Evolutionary conservation across 1,139 yeast species (phyloP).

Genomic region (Hyphopichia wangnamkhiaoensis): DNA sequence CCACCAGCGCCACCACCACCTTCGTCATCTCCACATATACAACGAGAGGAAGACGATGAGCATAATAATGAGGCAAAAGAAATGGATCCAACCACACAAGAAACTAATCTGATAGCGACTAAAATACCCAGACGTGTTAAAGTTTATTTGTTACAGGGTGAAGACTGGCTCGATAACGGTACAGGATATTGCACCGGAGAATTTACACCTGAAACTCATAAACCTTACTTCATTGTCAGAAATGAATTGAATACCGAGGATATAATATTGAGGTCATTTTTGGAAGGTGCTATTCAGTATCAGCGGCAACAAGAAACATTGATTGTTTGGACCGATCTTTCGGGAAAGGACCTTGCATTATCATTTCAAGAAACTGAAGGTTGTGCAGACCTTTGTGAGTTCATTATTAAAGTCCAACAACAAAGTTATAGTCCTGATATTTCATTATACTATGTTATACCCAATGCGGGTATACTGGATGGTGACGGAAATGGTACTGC

Average conservation of each 20-base stretch:
- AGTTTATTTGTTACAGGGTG: slow-evolving; percentile 77
- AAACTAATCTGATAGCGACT: neutral
- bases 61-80: neutral
- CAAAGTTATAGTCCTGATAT: slow-evolving; percentile 62
- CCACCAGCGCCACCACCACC: neutral
- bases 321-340: slow-evolving; percentile 88
- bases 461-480: slow-evolving; percentile 32
- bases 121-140: slow-evolving; percentile 73
- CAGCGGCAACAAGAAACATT: slow-evolving; percentile 94
- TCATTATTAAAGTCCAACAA: slow-evolving; percentile 68
- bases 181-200: slow-evolving; percentile 89
- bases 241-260: slow-evolving; percentile 67
- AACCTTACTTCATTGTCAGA: slow-evolving; percentile 69
- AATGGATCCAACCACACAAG: slow-evolving; percentile 1
- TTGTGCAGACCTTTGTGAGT: slow-evolving; percentile 81
- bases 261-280: slow-evolving; percentile 60
- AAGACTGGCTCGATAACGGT: slow-evolving; percentile 90
- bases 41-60: neutral
- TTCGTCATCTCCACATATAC: neutral
- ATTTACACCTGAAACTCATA: slow-evolving; percentile 35
- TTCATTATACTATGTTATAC: slow-evolving; percentile 70
- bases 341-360: slow-evolving; percentile 81
- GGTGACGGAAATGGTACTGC: slow-evolving; percentile 20
- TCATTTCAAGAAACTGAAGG: slow-evolving; percentile 94
- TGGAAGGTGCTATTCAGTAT: slow-evolving; percentile 78